Base-by-base conservation (phyloP, 163 green algal genomes). In the Chlamydomonas reinhardtii region DNA sequence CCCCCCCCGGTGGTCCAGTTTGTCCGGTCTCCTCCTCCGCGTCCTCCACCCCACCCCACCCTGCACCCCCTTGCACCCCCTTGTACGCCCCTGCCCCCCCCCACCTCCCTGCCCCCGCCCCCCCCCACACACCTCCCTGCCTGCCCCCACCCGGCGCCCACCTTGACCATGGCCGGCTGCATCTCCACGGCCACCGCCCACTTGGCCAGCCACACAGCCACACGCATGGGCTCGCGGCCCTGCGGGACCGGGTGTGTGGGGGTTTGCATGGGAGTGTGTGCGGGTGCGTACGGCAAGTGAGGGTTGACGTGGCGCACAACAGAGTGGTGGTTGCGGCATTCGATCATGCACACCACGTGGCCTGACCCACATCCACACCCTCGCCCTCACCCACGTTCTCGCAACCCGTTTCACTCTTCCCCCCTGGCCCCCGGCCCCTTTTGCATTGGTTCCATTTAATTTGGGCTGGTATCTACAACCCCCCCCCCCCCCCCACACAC, bases 121-220 rank as follows among this genome's bases (percentile, higher is more conserved):
- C 43, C 12, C 24, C 72, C 27, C 25, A 29, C 72, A 31, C 52
- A 31, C 34, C 32, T n/a, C n/a, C n/a, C n/a, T n/a, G n/a, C n/a
- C n/a, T n/a, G n/a, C n/a, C n/a, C n/a, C n/a, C n/a, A n/a, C n/a
- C n/a, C n/a, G n/a, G n/a, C 56, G 24, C 79, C 34, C 70, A 86
- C 80, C 69, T 65, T 73, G 54, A 54, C 69, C 80, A 86, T 86
- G 31, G 62, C 9, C 16, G 80, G 80, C 34, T 66, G 27, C 29
- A 86, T 2, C 15, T 73, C 12, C 56, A 86, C 80, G 31, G 31
- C 9, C 20, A 70, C 80, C 25, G 56, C 70, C 80, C 80, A 86
- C 70, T 86, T 86, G 80, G 80, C 80, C 56, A 86, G 54, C 80
- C 80, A 86, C 70, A 86, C 70, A 4, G 80, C 80, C 34, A 86